These are phyloP conservation scores for Diddensiella santjacobensis DNA, from an alignment of 805 yeast species.

Conservation along the genomic window DNA sequence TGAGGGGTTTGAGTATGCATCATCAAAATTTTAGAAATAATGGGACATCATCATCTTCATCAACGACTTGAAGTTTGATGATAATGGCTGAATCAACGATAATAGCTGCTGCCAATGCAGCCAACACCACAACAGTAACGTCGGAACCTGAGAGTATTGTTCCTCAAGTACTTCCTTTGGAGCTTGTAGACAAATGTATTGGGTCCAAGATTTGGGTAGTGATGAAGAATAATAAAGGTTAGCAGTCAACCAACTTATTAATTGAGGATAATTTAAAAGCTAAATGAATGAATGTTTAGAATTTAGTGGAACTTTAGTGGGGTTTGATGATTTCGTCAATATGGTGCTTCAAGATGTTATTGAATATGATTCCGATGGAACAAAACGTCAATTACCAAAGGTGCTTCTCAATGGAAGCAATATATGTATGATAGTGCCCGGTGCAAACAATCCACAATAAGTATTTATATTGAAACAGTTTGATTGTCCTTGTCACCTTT, in stretches of 20 bases:
- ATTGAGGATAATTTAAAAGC: neutral
- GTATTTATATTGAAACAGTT: neutral
- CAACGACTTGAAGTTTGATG: neutral
- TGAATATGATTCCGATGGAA: constrained; percentile 42
- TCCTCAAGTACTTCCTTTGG: constrained; percentile 56
- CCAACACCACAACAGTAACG: neutral
- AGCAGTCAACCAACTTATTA: constrained; percentile 14
- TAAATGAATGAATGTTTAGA: constrained; percentile 45
- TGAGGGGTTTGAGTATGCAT: neutral
- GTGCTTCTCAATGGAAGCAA: constrained; percentile 39
- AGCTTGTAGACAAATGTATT: constrained; percentile 80
- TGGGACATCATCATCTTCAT: neutral
- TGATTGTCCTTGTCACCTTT: constrained; percentile 4
- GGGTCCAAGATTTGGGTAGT: constrained; percentile 77
- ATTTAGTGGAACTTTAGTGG: constrained; percentile 82
- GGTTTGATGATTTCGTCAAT: constrained; percentile 92
- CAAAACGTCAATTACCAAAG: constrained; percentile 28
- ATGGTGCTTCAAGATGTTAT: constrained; percentile 74
- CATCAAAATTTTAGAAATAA: no score
- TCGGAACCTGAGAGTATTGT: neutral
- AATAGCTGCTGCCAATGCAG: neutral
- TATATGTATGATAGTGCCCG: constrained; percentile 39
- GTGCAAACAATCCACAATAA: constrained; percentile 8
- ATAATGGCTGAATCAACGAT: neutral
- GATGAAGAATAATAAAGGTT: constrained; percentile 45